Base-by-base conservation (phyloP, 164 flowering plant genomes). In the Houttuynia cordata region DNA sequence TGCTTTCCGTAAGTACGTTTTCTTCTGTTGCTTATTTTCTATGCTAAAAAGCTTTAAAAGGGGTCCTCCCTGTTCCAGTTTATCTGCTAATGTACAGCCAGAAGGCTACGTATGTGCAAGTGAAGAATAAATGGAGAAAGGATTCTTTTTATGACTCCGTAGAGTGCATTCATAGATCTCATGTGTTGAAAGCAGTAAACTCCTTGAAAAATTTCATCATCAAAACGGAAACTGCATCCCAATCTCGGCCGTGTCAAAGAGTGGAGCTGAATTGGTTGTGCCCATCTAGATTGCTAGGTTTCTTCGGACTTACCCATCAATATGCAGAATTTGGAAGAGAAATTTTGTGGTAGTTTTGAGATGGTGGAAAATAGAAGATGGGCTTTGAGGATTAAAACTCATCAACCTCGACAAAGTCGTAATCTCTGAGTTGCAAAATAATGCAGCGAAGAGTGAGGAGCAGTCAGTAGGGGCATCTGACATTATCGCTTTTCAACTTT, bases 61-160 rank as follows among this genome's bases (percentile, higher is more conserved):
- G 30, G 23, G 7, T 47, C 10, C 24, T 20, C 20, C 63, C 23
- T 20, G 14, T 24, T 24, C 39, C 30, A n/a, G 47, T 19, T 21
- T 10, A 34, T 22, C 24, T 40, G 10, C 25, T 20, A 0, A 40
- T 22, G 39, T 59, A 56, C 74, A 78, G 63, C 53, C 86, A 80
- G 64, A 79, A 57, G 30, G 67, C 41, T 57, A 74, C n/a, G 58
- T 89, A 87, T 66, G 89, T 84, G 10, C 70, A 89, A 67, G 96
- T 85, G 57, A 87, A 83, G 70, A 85, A 84, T 95, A 92, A 87
- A 70, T 83, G 93, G 93, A 92, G 87, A 66, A 84, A 78, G 62
- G 96, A 89, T 56, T 53, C 71, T 0, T 80, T 56, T 67, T 83
- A 67, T 56, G 93, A 92, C 56, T 78, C 82, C 7, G 77, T 92